Conservation (phyloP, 345 rosid species). For the Psidium guajava region DNA sequence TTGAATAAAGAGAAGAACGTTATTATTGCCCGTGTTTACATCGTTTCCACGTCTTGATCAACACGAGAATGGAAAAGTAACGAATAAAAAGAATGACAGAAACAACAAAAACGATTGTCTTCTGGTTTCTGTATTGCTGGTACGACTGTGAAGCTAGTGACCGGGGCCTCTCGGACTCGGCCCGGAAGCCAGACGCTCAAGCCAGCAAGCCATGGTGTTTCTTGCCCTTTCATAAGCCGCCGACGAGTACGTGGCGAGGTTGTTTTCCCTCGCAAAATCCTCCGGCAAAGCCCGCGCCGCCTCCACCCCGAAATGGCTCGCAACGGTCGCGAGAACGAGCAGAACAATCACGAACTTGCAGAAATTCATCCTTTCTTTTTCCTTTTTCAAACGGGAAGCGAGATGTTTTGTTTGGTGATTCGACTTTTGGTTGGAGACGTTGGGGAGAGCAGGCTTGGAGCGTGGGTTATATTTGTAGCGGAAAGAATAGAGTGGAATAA, state of each 20-base stretch:
- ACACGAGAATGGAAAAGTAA: background rate
- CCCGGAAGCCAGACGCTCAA: slow-evolving; percentile 3
- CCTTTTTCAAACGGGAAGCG: background rate
- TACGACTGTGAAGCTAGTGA: background rate
- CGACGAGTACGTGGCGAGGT: background rate
- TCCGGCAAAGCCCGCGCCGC: slow-evolving; percentile 24
- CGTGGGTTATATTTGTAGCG: background rate
- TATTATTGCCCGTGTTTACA: background rate
- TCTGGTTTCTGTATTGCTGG: background rate
- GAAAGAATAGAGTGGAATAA: background rate
- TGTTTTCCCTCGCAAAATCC: slow-evolving; percentile 5
- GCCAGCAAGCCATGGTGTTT: slow-evolving; percentile 3
- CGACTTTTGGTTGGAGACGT: background rate
- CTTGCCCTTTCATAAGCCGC: slow-evolving; percentile 6
- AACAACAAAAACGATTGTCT: background rate
- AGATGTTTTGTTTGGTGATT: background rate
- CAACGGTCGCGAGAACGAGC: slow-evolving; percentile 7
- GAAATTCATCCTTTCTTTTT: slow-evolving; percentile 4
- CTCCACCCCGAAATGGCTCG: slow-evolving; percentile 17
- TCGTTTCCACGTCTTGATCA: background rate
- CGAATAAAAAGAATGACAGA: background rate
- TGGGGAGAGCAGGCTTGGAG: background rate
- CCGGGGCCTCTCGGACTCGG: slow-evolving; percentile 6
- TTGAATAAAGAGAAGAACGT: background rate
- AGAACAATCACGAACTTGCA: slow-evolving; percentile 15